These are phyloP conservation scores for Coemansia sp. DNA, from an alignment of 192 early-diverging fungal species.

Conservation along the genomic window DNA sequence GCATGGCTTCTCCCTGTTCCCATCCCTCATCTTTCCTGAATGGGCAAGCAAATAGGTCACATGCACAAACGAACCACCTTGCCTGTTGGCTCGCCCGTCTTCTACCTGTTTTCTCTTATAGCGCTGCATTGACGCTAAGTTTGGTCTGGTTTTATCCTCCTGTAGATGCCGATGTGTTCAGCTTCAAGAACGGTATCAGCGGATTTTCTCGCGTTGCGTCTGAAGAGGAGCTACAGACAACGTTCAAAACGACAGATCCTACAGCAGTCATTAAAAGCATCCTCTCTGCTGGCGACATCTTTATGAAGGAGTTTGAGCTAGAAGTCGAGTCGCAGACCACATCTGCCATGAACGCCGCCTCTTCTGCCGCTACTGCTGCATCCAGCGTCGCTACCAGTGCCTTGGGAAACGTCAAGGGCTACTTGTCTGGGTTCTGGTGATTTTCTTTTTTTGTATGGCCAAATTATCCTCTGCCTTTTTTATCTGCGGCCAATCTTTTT, in stretches of 20 bases:
- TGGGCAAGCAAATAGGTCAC: neutral
- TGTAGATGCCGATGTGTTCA: slow-evolving; percentile 45
- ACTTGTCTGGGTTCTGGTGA: slow-evolving; percentile 51
- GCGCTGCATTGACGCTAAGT: neutral
- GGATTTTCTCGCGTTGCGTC: slow-evolving; percentile 36
- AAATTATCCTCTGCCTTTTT: neutral
- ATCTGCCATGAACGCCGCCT: slow-evolving; percentile 38
- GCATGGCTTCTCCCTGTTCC: neutral
- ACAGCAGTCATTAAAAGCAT: slow-evolving; percentile 48
- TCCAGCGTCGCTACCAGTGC: slow-evolving; percentile 42
- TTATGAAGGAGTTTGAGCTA: slow-evolving; percentile 40
- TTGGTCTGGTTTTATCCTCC: neutral
- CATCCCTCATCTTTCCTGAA: slow-evolving; percentile 1
- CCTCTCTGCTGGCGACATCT: slow-evolving; percentile 35
- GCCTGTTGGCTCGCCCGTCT: neutral
- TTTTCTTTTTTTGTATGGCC: neutral
- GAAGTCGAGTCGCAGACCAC: slow-evolving; percentile 51
- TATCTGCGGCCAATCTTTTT: neutral
- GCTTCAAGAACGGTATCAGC: slow-evolving; percentile 26
- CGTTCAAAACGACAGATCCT: slow-evolving; percentile 48
- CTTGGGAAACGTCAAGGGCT: slow-evolving; percentile 37
- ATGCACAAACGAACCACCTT: neutral
- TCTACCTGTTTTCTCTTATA: neutral
- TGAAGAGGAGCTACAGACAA: slow-evolving; percentile 33
- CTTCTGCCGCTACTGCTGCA: slow-evolving; percentile 45